Percentiles rank a stretch among this genome's conserved stretches.
These are phyloP conservation scores for Alternaria sp. DNA, from an alignment of 2,329 filamentous ascomycete species.

Conservation along the genomic window DNA sequence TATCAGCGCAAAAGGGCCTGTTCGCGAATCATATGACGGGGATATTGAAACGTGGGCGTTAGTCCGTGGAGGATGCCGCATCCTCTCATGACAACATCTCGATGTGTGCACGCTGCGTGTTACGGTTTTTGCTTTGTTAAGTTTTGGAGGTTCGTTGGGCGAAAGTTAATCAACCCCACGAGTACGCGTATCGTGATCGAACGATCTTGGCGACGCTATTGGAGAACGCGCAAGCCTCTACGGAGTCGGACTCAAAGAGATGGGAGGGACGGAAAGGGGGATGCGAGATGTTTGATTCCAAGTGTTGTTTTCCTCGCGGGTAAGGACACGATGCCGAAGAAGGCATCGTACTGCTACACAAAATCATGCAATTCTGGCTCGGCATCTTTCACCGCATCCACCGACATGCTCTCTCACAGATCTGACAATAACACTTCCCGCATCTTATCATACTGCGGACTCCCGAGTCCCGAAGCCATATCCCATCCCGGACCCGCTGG, in stretches of 20 bases:
- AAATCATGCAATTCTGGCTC: neutral
- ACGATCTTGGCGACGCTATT: neutral
- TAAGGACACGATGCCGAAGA: neutral
- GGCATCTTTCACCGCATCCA: neutral
- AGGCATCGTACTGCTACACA: neutral
- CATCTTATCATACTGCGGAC: slow-evolving; percentile 24
- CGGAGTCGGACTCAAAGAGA: neutral
- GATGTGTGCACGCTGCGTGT: neutral
- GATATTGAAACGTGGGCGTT: neutral
- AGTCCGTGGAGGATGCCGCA: neutral
- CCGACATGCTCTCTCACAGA: neutral
- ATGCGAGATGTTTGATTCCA: neutral
- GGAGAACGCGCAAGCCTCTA: neutral
- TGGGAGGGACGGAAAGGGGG: neutral
- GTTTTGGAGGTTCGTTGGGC: neutral
- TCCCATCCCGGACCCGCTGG: slow-evolving; percentile 35
- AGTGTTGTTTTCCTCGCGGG: too few relatives aligned
- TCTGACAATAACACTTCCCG: slow-evolving; percentile 17
- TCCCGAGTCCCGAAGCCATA: slow-evolving; percentile 32
- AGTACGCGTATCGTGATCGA: neutral
- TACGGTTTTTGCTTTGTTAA: neutral
- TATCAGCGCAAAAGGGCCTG: neutral
- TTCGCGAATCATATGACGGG: neutral
- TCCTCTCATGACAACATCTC: neutral
- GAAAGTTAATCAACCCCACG: neutral